phyloP scores from a whole-genome alignment of 2,329 filamentous ascomycete genomes.

The Ophiostoma montium region DNA sequence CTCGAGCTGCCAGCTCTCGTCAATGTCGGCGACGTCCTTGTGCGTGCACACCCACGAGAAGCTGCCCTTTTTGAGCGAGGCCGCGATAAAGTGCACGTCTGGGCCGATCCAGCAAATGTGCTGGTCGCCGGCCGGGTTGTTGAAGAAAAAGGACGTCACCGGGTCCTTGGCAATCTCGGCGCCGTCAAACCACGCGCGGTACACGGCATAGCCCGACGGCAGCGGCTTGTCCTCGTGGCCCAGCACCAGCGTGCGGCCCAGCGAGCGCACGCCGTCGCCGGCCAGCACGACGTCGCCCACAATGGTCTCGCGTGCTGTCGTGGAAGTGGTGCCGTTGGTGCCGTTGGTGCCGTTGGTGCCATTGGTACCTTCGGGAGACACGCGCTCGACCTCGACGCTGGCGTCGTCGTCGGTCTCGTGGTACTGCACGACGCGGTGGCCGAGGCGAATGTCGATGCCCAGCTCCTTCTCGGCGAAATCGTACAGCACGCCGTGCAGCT shows the following conservation, averaged over 20 bases:
- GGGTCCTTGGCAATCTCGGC: constrained; percentile 13
- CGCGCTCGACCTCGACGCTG: constrained; percentile 30
- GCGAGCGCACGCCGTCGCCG: constrained; percentile 35
- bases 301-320: neutral
- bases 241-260: constrained; percentile 29
- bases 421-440: constrained; percentile 33
- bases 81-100: constrained; percentile 37
- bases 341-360: no score
- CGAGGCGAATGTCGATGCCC: constrained; percentile 37
- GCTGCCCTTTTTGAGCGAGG: constrained; percentile 34
- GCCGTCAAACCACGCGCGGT: constrained; percentile 29
- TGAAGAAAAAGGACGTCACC: constrained; percentile 11
- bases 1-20: constrained; percentile 30
- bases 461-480: constrained; percentile 34
- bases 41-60: constrained; percentile 41
- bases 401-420: constrained; percentile 33
- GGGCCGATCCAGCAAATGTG: constrained; percentile 38
- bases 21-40: constrained; percentile 30
- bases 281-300: constrained; percentile 32
- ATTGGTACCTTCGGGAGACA: no score
- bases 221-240: constrained; percentile 30
- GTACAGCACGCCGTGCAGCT: constrained; percentile 36
- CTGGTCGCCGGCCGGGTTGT: constrained; percentile 27
- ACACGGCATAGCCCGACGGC: constrained; percentile 30
- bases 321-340: neutral